phyloP scores from a whole-genome alignment of 768 basidiomycete species.

The Mycena galopus region DNA sequence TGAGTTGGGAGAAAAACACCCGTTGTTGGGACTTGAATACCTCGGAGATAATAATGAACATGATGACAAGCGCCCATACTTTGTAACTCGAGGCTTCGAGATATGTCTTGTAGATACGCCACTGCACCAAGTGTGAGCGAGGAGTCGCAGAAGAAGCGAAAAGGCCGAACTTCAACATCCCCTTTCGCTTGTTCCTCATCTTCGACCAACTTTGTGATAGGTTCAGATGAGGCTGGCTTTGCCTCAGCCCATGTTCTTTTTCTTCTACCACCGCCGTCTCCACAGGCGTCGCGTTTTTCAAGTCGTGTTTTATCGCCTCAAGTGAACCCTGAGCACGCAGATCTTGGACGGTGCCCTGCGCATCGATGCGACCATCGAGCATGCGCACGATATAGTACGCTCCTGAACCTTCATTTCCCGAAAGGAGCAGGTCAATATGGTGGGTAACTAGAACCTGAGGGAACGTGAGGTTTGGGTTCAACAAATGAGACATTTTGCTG shows the following conservation, averaged over 20 bases:
- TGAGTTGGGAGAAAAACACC: slow-evolving; percentile 38
- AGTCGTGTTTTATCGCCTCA: slow-evolving; percentile 68
- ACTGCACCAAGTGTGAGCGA: not conserved
- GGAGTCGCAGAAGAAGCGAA: not conserved
- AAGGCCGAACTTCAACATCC: not conserved
- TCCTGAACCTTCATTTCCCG: slow-evolving; percentile 50
- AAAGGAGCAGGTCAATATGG: slow-evolving; percentile 87
- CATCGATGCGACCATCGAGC: slow-evolving; percentile 85
- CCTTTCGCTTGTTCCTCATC: slow-evolving; percentile 72
- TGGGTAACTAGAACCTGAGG: slow-evolving; percentile 74
- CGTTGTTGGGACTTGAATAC: no score
- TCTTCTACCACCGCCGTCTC: slow-evolving; percentile 16
- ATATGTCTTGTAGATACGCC: slow-evolving; percentile 54
- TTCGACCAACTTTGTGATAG: slow-evolving; percentile 56
- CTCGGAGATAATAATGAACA: slow-evolving; percentile 61
- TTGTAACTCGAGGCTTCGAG: slow-evolving; percentile 82
- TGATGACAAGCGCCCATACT: slow-evolving; percentile 68
- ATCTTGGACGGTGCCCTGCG: slow-evolving; percentile 76
- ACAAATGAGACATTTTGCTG: not conserved
- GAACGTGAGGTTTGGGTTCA: not conserved
- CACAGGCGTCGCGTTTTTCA: slow-evolving; percentile 56
- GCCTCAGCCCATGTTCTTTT: slow-evolving; percentile 29
- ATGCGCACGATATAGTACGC: slow-evolving; percentile 81
- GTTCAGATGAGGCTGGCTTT: slow-evolving; percentile 72
- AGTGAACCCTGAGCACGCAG: slow-evolving; percentile 72